Evolutionary conservation across 352 stramenopile genomes (phyloP), one percentile per base, ranked within the genome.

Genomic region (Globisporangium uncinulatum): DNA sequence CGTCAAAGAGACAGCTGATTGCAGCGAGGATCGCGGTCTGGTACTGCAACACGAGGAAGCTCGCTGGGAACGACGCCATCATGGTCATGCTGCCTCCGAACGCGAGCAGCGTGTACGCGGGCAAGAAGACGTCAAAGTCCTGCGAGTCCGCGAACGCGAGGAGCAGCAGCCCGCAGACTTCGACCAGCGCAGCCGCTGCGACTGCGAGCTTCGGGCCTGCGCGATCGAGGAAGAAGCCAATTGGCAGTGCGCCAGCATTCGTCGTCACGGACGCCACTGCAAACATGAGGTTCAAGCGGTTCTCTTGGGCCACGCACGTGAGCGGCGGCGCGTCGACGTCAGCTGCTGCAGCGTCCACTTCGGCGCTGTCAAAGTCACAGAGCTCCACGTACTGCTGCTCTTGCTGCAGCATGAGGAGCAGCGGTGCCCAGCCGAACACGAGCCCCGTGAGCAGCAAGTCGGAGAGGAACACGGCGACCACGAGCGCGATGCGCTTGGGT

Each of bases 271-370:
- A 85, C 17, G 83, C 86, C 15, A 92, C 71, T 4, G 83, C 80
- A 44, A 93, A 96, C 58, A 94, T 83, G 69, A 96, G 78, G 61
- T 94, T 92, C n/a, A 94, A 72, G n/a, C 69, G 66, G 62, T 91
- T 92, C 57, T 94, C 83, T 61, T 96, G 86, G 9, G 61, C 78
- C 29, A 79, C 65, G 52, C 86, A 95, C 29, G 69, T 67, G 43
- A 50, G 45, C 13, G 41, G 56, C 10, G 42, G 51, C 10, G 54
- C 36, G 24, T 58, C 49, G 37, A 29, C 66, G 6, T 61, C 57
- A 31, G 52, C 53, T 14, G 13, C 37, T 43, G 37, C 37, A 15
- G 24, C 42, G 6, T 49, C 57, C 19, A 53, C 53, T 19, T 62
- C 49, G 55, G 76, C 61, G 19, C 61, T 57, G 14, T 68, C 60